Conservation (phyloP, 169 alveolate species). For the Plasmodium knowlesi region DNA sequence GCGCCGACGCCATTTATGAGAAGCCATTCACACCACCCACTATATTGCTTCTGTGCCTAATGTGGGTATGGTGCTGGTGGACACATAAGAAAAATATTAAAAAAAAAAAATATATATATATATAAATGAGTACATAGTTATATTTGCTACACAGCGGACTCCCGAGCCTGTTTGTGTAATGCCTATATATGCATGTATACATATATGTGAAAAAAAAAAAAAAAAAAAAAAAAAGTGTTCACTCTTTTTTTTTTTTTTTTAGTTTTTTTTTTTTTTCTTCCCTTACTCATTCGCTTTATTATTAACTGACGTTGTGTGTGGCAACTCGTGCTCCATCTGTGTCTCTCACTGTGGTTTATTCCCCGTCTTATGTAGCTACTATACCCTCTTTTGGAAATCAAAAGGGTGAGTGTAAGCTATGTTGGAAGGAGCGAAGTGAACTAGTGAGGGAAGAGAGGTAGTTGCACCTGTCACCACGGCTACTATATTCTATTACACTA, state of each 20-base stretch:
- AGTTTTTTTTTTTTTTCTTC: neutral
- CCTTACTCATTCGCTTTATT: neutral
- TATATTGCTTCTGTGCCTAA: neutral
- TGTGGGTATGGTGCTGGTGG: neutral
- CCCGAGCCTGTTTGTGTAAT: neutral
- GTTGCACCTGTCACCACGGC: neutral
- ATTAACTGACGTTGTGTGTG: neutral
- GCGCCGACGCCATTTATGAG: neutral
- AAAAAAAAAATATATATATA: too few species aligned
- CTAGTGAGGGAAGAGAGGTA: neutral
- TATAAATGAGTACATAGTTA: neutral
- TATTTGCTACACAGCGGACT: neutral
- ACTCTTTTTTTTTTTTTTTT: too few species aligned
- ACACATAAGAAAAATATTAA: neutral
- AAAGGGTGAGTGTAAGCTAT: neutral
- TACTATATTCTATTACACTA: neutral
- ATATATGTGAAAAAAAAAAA: neutral
- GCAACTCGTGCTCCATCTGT: neutral
- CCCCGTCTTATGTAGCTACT: neutral
- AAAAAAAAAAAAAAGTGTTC: too few species aligned
- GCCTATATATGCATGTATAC: conserved; percentile 6
- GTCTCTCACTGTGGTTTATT: neutral
- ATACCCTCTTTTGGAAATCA: neutral
- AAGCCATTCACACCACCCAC: neutral
- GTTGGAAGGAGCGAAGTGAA: neutral